Evolutionary conservation across 768 basidiomycete species (phyloP).

Genomic region (Pilatotrama ljubarskyi): DNA sequence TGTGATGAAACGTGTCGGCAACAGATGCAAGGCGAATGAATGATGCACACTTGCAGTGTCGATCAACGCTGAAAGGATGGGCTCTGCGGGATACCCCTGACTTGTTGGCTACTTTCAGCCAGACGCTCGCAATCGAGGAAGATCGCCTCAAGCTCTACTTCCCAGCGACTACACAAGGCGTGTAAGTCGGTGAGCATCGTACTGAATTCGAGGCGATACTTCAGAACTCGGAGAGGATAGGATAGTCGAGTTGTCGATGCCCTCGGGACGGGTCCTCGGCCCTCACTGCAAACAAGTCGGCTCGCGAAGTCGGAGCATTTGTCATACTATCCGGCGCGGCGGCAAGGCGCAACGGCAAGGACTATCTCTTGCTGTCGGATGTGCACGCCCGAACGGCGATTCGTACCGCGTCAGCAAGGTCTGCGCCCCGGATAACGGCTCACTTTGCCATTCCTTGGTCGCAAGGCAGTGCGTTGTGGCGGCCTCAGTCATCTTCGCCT

Average conservation of each 20-base stretch:
- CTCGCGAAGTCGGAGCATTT: no score
- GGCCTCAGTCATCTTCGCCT: no score
- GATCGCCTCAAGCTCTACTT: constrained; percentile 68
- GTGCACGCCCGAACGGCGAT: no score
- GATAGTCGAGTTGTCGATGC: constrained; percentile 49
- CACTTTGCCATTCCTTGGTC: no score
- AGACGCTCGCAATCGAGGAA: constrained; percentile 67
- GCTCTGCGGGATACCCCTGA: constrained; percentile 40
- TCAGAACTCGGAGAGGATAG: constrained; percentile 31
- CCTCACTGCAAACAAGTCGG: no score
- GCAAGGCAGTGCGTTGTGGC: no score
- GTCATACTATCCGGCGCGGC: no score
- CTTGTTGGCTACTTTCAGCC: constrained; percentile 50
- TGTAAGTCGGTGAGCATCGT: background rate
- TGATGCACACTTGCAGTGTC: constrained; percentile 55
- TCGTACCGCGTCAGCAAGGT: no score
- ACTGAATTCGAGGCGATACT: background rate
- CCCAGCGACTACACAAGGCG: constrained; percentile 46
- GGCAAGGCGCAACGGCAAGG: no score
- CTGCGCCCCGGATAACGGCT: no score
- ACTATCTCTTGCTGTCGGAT: no score
- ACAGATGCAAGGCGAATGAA: background rate
- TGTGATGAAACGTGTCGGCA: constrained; percentile 31
- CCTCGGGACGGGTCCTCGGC: no score
- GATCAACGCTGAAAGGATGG: constrained; percentile 60